Base-by-base conservation (phyloP, 306 rosid genomes). In the Inga leiocalycina region DNA sequence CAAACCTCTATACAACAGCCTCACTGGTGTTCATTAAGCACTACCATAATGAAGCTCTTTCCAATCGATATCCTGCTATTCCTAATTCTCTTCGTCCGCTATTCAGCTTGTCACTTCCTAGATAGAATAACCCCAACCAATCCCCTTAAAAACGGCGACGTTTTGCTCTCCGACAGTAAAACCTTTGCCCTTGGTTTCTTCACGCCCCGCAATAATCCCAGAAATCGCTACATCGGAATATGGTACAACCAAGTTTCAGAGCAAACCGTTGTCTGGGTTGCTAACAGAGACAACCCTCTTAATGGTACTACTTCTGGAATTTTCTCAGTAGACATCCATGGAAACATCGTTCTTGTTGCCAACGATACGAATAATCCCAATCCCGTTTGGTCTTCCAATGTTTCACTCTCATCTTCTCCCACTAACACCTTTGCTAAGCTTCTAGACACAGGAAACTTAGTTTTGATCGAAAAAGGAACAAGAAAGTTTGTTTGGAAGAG, bases 181-280 rank as follows among this genome's bases (percentile, higher is more conserved):
- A 57, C 13, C 4, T 57, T 56, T 57, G 30, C 65, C 13, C 13
- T 57, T 3, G 93, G 97, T 22, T 94, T 92, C 86, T 94, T 94
- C 74, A 88, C 84, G 41, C 88, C 87, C 15, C 61, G 66, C 41
- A 72, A 79, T 62, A 64, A 75, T 67, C 89, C 97, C 8, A 88
- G 22, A 48, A 44, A 1, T 54, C 79, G 86, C 5, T 86, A 80
- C 61, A 62, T 89, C 14, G 98, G 95, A 46, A 87, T 94, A 49
- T 88, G 98, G 97, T 94, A 89, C 77, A 74, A 86, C 69, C 44
- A 61, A 70, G 46, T 86, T 24, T 83, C 93, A 0, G 75, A 78
- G 11, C 78, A 71, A 80, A 71, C 93, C 6, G n/a, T 88, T 20
- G 87, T 94, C 8, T 94, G 98, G 98, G 92, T 94, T 37, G 98